Conservation (phyloP, 164 flowering plant species). For the Tinospora cordifolia region DNA sequence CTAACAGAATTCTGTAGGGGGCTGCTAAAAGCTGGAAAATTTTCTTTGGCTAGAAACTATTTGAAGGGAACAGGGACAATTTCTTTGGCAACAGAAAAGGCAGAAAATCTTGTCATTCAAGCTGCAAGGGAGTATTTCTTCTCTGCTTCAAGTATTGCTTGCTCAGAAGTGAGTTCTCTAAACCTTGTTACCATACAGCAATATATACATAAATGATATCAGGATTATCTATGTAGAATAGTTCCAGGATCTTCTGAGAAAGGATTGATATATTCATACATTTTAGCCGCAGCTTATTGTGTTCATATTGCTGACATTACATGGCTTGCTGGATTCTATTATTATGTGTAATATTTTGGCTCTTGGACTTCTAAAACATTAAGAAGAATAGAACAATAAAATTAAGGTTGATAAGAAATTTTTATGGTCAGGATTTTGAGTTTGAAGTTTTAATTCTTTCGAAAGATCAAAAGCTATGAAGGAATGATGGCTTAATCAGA, state of each 20-base stretch:
- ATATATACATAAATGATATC: not conserved
- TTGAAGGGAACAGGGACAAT: slow-evolving; percentile 72
- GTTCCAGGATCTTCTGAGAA: not conserved
- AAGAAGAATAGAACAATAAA: not conserved
- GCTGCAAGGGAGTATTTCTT: slow-evolving; percentile 91
- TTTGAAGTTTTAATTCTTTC: no score
- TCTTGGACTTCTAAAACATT: not conserved
- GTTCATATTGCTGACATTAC: not conserved
- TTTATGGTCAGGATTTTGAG: not conserved
- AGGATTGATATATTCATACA: slow-evolving; percentile 2
- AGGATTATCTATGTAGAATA: no score
- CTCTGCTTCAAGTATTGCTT: slow-evolving; percentile 87
- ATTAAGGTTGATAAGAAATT: not conserved
- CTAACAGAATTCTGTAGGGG: slow-evolving; percentile 91
- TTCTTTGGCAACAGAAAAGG: slow-evolving; percentile 67
- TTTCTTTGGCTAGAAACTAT: slow-evolving; percentile 91
- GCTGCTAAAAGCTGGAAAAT: slow-evolving; percentile 89
- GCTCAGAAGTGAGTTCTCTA: slow-evolving; percentile 76
- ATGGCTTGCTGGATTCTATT: not conserved
- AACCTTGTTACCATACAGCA: not conserved
- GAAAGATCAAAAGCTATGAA: no score
- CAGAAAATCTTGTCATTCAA: slow-evolving; percentile 86
- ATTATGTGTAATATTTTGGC: not conserved
- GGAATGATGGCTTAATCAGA: no score
- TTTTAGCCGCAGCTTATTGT: not conserved